Conservation (phyloP, 306 rosid species). For the Vigna reflexopilosa region DNA sequence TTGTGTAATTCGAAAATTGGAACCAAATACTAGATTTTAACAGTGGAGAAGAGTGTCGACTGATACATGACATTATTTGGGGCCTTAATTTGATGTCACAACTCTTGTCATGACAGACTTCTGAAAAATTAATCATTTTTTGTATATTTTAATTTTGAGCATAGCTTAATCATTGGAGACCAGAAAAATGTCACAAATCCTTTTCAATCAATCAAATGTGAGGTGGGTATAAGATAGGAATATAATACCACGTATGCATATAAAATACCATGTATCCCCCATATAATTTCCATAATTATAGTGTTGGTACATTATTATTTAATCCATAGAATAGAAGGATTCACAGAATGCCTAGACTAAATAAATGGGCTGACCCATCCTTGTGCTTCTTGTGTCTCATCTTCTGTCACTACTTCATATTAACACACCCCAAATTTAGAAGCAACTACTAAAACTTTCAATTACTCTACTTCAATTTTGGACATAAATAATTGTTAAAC, state of each 20-base stretch:
- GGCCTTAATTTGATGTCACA: neutral
- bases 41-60: too few relatives aligned
- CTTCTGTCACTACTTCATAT: too few relatives aligned
- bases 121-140: neutral
- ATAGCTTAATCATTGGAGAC: neutral
- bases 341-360: neutral
- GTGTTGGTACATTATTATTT: neutral
- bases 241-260: neutral
- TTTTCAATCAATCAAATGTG: neutral
- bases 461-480: too few relatives aligned
- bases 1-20: too few relatives aligned
- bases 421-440: neutral
- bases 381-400: neutral
- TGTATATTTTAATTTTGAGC: neutral
- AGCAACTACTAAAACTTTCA: neutral
- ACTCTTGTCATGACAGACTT: neutral
- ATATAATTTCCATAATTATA: neutral
- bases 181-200: neutral
- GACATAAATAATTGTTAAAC: too few relatives aligned
- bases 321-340: too few relatives aligned
- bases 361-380: conserved; percentile 5
- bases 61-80: too few relatives aligned
- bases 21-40: too few relatives aligned
- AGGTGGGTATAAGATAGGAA: neutral
- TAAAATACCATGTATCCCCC: neutral